Evolutionary conservation across 768 basidiomycete species (phyloP).

Genomic region (Lactarius indigo): DNA sequence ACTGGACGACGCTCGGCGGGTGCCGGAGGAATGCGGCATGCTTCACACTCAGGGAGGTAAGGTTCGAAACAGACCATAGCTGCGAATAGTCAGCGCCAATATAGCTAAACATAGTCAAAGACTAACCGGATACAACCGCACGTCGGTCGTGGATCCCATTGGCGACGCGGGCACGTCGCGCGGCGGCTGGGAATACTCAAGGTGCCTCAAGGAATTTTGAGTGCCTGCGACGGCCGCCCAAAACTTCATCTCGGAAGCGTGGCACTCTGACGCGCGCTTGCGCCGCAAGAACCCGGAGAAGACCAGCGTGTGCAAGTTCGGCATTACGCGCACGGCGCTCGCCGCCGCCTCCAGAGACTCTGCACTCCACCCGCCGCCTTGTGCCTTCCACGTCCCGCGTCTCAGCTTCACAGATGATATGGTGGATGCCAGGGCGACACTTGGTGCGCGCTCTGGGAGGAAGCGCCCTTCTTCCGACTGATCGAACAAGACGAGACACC

Average conservation of each 20-base stretch:
- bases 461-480: background rate
- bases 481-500: conserved; percentile 13
- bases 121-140: conserved; percentile 1
- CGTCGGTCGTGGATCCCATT: background rate
- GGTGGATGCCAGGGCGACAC: background rate
- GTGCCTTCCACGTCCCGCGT: background rate
- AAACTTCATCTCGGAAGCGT: background rate
- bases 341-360: conserved; percentile 5
- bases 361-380: background rate
- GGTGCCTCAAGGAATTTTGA: background rate
- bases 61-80: conserved; percentile 8
- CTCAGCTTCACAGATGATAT: background rate
- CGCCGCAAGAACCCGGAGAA: background rate
- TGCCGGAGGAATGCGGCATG: conserved; percentile 5
- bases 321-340: conserved; percentile 7
- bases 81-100: background rate
- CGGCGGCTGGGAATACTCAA: background rate
- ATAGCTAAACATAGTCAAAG: background rate
- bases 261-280: background rate
- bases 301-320: conserved; percentile 1
- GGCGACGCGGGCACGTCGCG: background rate
- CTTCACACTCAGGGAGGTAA: conserved; percentile 8
- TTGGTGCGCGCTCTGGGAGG: conserved; percentile 3
- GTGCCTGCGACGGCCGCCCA: conserved; percentile 1
- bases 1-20: conserved; percentile 1